phyloP scores from a whole-genome alignment of 2,329 filamentous ascomycete genomes.

The Colletotrichum noveboracense region DNA sequence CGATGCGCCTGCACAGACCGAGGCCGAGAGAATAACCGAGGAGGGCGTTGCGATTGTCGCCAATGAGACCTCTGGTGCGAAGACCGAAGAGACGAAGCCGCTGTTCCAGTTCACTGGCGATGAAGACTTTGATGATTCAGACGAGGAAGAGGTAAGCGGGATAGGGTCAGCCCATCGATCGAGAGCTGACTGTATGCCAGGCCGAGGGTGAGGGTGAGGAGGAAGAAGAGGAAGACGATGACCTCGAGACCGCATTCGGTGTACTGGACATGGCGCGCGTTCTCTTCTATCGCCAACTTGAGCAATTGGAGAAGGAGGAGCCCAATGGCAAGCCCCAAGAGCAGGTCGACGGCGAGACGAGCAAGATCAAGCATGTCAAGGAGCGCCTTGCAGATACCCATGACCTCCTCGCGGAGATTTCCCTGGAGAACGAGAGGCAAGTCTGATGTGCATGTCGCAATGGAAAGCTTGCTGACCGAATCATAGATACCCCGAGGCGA shows the following conservation, averaged over 20 bases:
- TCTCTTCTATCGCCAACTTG: slow-evolving; percentile 63
- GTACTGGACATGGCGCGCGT: slow-evolving; percentile 82
- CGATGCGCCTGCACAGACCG: slow-evolving; percentile 34
- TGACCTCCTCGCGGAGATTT: slow-evolving; percentile 93
- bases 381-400: slow-evolving; percentile 92
- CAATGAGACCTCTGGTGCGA: slow-evolving; percentile 47
- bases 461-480: background rate
- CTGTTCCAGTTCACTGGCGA: slow-evolving; percentile 94
- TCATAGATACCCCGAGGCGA: slow-evolving; percentile 78
- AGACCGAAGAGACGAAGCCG: slow-evolving; percentile 67
- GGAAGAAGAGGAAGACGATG: slow-evolving; percentile 67
- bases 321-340: slow-evolving; percentile 50
- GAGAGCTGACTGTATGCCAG: slow-evolving; percentile 14
- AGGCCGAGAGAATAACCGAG: slow-evolving; percentile 48
- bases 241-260: slow-evolving; percentile 81
- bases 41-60: slow-evolving; percentile 50
- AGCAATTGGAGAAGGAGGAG: slow-evolving; percentile 38
- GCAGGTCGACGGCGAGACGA: slow-evolving; percentile 42
- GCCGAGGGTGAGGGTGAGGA: slow-evolving; percentile 45
- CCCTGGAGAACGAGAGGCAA: slow-evolving; percentile 89
- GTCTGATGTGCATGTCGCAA: background rate
- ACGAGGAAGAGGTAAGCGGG: slow-evolving; percentile 68
- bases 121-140: slow-evolving; percentile 88
- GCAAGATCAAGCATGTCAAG: slow-evolving; percentile 66
- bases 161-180: background rate